phyloP scores from a whole-genome alignment of 2,329 filamentous ascomycete species.

The Fusarium annulatum region DNA sequence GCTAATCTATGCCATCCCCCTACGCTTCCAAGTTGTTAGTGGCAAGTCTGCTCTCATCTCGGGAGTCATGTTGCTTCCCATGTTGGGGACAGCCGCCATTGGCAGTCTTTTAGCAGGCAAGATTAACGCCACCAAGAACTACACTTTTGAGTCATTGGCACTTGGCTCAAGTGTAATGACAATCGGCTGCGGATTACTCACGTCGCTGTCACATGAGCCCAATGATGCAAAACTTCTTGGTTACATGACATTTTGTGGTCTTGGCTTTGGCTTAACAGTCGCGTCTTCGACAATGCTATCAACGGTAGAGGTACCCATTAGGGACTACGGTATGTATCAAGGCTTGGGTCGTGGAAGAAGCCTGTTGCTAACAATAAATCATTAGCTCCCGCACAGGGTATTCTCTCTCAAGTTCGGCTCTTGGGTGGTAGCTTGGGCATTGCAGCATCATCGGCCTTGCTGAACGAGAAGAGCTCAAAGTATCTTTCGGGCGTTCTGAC shows the following conservation, averaged over 20 bases:
- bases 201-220: conserved; percentile 47
- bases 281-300: conserved; percentile 61
- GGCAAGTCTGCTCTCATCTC: conserved; percentile 58
- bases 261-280: conserved; percentile 63
- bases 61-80: conserved; percentile 64
- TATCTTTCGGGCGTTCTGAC: conserved; percentile 46
- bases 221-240: conserved; percentile 61
- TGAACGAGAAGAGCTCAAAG: conserved; percentile 48
- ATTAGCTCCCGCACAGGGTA: conserved; percentile 63
- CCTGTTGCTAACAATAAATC: conserved; percentile 20
- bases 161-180: conserved; percentile 56
- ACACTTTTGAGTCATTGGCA: conserved; percentile 57
- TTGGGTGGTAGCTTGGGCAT: conserved; percentile 67
- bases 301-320: conserved; percentile 53
- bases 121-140: conserved; percentile 56
- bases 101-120: conserved; percentile 57
- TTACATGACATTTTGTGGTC: conserved; percentile 62
- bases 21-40: conserved; percentile 63
- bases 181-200: conserved; percentile 60
- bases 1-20: conserved; percentile 61
- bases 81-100: conserved; percentile 61
- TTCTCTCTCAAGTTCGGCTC: conserved; percentile 63
- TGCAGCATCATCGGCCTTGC: conserved; percentile 61
- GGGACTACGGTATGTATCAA: conserved; percentile 56
- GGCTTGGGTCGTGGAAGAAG: neutral